Base-by-base conservation (phyloP, 2,329 filamentous ascomycete genomes). In the Trichoderma semiorbis region DNA sequence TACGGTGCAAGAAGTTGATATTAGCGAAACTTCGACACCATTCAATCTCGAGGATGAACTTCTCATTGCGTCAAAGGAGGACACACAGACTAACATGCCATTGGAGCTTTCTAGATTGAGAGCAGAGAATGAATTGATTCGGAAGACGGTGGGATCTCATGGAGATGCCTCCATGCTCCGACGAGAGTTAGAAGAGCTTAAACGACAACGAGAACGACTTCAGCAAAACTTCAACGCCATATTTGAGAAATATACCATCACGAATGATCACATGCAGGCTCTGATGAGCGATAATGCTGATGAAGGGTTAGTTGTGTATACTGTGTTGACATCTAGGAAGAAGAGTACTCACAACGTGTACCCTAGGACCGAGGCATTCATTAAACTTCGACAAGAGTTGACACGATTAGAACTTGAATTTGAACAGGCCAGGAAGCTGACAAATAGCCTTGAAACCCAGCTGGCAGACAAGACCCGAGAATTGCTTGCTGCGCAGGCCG, bases 31-130 rank as follows among this genome's bases (percentile, higher is more conserved):
- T 10, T 68, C 76, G 30, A 72, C 74, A 10, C 60, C 75, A 53
- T 81, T 86, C 53, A 88, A 81, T 72, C 85, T 91, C 10, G 89
- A 90, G 78, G 86, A 90, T 72, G 89, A 91, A 78, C 83, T 91
- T 5, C 85, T 88, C 66, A 83, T 83, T 71, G 85, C 85, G 28
- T 78, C 78, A 53, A 81, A 82, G 72, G 81, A 83, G 7, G 79
- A 80, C 47, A 76, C 74, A 14, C 79, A 81, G 14, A 77, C 80
- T 12, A 83, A 83, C 68, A 80, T 87, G 63, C 83, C 84, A 12
- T 79, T 89, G 21, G 87, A 89, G 76, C 78, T 89, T 26, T 87
- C 87, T 34, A 85, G 89, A 39, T 81, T 91, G 62, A 88, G 87
- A 77, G 87, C 89, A 7, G 90, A 91, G 78, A 90, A 90, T 75